Evolutionary conservation across 2,329 filamentous ascomycete genomes (phyloP).

Genomic region (Alternaria incomplexa): DNA sequence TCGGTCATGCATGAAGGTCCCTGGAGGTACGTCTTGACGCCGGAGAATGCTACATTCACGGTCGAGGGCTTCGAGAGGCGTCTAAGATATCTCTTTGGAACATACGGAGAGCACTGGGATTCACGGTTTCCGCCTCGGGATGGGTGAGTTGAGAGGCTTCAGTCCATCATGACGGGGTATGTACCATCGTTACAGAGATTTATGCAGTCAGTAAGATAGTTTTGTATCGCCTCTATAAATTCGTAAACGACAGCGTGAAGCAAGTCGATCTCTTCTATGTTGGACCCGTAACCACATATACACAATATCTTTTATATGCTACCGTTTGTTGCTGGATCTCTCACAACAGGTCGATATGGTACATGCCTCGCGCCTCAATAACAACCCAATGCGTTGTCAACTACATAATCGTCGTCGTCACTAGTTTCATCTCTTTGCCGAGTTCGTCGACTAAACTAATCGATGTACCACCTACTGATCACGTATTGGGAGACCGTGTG

Average conservation of each 20-base stretch:
- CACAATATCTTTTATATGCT: too few relatives aligned
- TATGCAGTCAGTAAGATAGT: not conserved
- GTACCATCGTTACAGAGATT: not conserved
- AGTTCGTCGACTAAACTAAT: too few relatives aligned
- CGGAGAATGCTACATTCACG: not conserved
- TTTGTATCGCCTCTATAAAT: fast-evolving
- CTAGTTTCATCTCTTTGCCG: too few relatives aligned
- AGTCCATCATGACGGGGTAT: not conserved
- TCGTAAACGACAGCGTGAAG: fast-evolving
- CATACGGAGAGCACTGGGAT: not conserved
- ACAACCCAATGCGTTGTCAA: too few relatives aligned
- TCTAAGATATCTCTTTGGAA: not conserved
- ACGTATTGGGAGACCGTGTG: too few relatives aligned
- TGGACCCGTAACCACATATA: too few relatives aligned
- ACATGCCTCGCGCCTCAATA: too few relatives aligned
- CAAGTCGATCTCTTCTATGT: fast-evolving
- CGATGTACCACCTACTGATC: too few relatives aligned
- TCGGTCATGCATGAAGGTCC: not conserved
- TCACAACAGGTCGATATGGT: too few relatives aligned
- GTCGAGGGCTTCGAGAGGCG: not conserved
- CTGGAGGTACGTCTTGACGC: not conserved
- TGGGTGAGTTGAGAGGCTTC: not conserved
- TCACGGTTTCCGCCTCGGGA: not conserved
- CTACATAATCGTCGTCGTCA: too few relatives aligned
- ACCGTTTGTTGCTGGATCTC: too few relatives aligned